Conservation (phyloP, 441 rosid genomes). For the Eugenia klotzschiana region DNA sequence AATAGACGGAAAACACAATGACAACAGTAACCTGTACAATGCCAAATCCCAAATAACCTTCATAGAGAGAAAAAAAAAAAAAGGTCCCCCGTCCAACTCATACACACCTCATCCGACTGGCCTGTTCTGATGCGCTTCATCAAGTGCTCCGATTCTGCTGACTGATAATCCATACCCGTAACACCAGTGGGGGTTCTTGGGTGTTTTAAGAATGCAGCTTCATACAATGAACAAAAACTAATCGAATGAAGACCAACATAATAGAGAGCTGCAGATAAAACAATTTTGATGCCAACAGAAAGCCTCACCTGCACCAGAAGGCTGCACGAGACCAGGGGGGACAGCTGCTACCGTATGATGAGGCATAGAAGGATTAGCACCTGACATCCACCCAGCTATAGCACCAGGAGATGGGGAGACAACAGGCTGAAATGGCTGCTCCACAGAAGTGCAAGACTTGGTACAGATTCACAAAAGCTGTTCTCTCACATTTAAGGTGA, state of each 20-base stretch:
- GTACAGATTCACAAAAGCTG: not conserved
- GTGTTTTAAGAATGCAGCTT: conserved; percentile 51
- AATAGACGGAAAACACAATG: not conserved
- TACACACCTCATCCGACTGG: conserved; percentile 48
- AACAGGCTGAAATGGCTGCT: conserved; percentile 45
- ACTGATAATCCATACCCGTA: conserved; percentile 55
- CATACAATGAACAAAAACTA: not conserved
- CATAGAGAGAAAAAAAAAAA: not conserved
- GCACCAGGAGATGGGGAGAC: conserved; percentile 39
- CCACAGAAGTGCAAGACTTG: not conserved
- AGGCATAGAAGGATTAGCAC: conserved; percentile 26
- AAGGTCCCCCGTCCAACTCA: not conserved
- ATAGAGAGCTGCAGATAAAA: not conserved
- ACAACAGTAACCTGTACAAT: not conserved
- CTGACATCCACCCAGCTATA: conserved; percentile 46
- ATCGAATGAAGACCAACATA: not conserved
- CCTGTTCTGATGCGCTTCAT: conserved; percentile 60
- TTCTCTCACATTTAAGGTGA: not conserved
- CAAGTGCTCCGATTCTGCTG: conserved; percentile 58
- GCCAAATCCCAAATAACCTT: not conserved
- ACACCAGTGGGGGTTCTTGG: conserved; percentile 51
- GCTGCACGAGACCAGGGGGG: conserved; percentile 23
- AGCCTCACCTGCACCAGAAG: conserved; percentile 29
- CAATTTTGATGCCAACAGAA: not conserved
- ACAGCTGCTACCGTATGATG: conserved; percentile 38